phyloP scores from a whole-genome alignment of 345 rosid species.

The Populus nigra region DNA sequence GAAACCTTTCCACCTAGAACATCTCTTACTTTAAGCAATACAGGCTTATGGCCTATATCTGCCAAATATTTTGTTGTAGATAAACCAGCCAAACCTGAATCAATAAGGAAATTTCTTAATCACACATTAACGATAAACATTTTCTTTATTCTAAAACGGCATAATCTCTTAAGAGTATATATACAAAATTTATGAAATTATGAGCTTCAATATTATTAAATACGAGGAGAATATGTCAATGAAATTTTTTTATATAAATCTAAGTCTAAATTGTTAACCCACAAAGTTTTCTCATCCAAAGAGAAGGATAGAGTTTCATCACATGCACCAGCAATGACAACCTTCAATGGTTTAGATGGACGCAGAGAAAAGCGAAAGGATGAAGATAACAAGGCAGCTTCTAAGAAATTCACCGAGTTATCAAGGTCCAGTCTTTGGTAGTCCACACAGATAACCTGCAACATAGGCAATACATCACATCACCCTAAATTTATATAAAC shows the following conservation, averaged over 20 bases:
- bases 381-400: conserved; percentile 80
- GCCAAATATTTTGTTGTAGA: conserved; percentile 91
- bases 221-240: not conserved
- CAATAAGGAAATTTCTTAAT: conserved; percentile 4
- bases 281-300: not conserved
- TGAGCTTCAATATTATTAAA: not conserved
- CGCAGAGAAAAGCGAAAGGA: conserved; percentile 61
- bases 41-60: conserved; percentile 88
- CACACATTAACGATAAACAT: not conserved
- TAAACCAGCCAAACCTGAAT: conserved; percentile 90
- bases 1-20: conserved; percentile 96
- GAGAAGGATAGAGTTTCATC: not conserved
- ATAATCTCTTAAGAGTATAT: not conserved
- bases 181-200: too few species aligned
- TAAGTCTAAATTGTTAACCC: too few species aligned
- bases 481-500: not conserved
- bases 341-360: conserved; percentile 69
- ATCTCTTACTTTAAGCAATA: conserved; percentile 83
- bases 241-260: not conserved
- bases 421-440: conserved; percentile 85
- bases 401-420: conserved; percentile 67
- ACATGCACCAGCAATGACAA: conserved; percentile 95
- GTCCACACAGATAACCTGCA: conserved; percentile 79
- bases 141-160: not conserved
- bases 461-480: not conserved